Evolutionary conservation across 1,284 basidiomycete species (phyloP), one percentile per base, ranked within the genome.

Genomic region (Phenoliferia sp.): DNA sequence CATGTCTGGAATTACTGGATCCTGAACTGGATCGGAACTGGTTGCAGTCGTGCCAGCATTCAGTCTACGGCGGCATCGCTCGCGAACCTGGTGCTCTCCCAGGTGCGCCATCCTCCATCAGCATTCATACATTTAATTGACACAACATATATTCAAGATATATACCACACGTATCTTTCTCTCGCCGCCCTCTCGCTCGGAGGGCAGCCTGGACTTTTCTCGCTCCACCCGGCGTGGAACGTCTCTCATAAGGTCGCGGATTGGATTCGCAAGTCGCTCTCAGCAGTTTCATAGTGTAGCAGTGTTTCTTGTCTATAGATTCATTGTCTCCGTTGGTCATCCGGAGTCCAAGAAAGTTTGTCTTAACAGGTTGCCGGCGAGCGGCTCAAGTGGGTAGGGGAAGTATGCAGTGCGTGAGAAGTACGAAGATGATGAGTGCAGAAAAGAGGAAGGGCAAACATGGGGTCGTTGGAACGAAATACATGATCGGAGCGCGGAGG

Each of bases 161-260:
- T 94, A 87, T 78, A 76, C 60, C 93, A 96, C 75, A 93, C 92
- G 0, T 96, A 95, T 78, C 83, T 96, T 33, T 87, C 90, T 2
- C 80, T 95, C 29, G 92, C 93, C 0, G 87, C 90, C 0, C 76
- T 94, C 36, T 83, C 90, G 1, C 82, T 93, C 36, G 71, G 69
- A 9, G 34, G 35, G 35, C 22, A 55, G 12, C 62, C 61, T 2
- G 33, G 33, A 31, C 80, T 92, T 15, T 81, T 82, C 26, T 77
- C 78, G 0, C 77, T 93, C 22, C 85, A 92, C 70, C 84, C 88
- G 0, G 77, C 87, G 59, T 82, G 90, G 73, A 94, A 93, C 74
- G 84, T 89, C 48, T 85, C 83, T 15, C 77, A 80, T 34, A 84
- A 84, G 39, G 90, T 89, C 2, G 84, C 84, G 1, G 72, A 73